Conservation (phyloP, 2,329 filamentous ascomycete genomes). For the Pseudogymnoascus sp. region DNA sequence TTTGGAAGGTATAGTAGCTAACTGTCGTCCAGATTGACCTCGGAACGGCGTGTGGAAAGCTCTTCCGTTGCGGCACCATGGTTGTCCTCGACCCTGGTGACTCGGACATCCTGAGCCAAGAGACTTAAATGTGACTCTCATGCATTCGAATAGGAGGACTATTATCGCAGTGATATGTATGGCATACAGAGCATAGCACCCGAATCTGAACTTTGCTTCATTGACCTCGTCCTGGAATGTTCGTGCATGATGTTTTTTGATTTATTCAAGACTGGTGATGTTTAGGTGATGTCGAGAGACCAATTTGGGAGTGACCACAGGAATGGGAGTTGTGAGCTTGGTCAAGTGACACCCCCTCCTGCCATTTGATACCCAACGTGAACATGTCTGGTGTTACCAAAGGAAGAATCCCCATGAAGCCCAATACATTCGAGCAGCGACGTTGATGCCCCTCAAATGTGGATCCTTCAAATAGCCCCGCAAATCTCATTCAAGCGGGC, state of each 20-base stretch:
- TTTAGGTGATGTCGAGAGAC: not conserved
- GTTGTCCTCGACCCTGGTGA: conserved; percentile 94
- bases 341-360: not conserved
- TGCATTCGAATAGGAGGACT: not conserved
- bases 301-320: not conserved
- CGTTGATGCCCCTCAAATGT: not conserved
- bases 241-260: not conserved
- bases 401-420: not conserved
- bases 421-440: not conserved
- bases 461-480: not conserved
- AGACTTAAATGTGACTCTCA: conserved; percentile 34
- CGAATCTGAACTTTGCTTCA: not conserved
- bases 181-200: not conserved
- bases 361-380: not conserved
- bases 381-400: not conserved
- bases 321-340: not conserved
- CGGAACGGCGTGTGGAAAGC: conserved; percentile 96
- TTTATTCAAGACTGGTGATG: not conserved
- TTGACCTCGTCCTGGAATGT: not conserved
- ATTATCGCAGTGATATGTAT: not conserved
- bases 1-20: not conserved
- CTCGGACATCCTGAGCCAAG: conserved; percentile 90
- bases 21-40: conserved; percentile 82
- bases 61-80: conserved; percentile 98
- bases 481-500: not conserved